Evolutionary conservation across 768 basidiomycete species (phyloP), one percentile per base, ranked within the genome.

Genomic region (Calocybe gangraenosa): DNA sequence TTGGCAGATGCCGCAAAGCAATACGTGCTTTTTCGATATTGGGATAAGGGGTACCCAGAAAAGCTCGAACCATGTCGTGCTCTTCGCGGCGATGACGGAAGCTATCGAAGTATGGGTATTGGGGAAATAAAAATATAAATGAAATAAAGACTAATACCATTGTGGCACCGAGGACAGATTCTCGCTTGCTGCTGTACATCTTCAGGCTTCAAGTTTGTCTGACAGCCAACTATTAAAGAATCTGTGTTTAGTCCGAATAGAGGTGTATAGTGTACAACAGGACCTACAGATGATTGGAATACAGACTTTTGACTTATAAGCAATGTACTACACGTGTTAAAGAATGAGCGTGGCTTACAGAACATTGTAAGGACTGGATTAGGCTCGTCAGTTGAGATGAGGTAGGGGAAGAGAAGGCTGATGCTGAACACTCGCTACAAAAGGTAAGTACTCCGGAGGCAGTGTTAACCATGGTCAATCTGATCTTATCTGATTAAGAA

Each of bases 31-130:
- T 38, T 74, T 74, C 18, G 63, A 73, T 54, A 87, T 65, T 1
- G 87, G 87, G 34, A 89, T 62, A 45, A 90, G 63, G 18, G 83
- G 87, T 11, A 90, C 70, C 61, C 78, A 85, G 66, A 82, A 88
- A 36, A 90, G 58, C 62, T 87, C 83, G 58, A 90, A 84, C 87
- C 85, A 88, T 30, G 65, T 76, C 44, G 79, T 78, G 25, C 73
- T 71, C 60, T 84, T 86, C 22, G 82, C 82, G 22, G 74, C 66
- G 39, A 80, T 64, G 44, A 85, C 79, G 40, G 81, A 72, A 18
- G 68, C 85, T 85, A 52, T 40, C 31, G 28, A 36, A 7, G n/a
- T n/a, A n/a, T n/a, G n/a, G 23, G 33, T 44, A 41, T 28, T 46
- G 37, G 37, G 40, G 22, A 42, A 35, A 48, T 15, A 45, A 28